Conservation (phyloP, 345 rosid species). For the Trapa bicornis region DNA sequence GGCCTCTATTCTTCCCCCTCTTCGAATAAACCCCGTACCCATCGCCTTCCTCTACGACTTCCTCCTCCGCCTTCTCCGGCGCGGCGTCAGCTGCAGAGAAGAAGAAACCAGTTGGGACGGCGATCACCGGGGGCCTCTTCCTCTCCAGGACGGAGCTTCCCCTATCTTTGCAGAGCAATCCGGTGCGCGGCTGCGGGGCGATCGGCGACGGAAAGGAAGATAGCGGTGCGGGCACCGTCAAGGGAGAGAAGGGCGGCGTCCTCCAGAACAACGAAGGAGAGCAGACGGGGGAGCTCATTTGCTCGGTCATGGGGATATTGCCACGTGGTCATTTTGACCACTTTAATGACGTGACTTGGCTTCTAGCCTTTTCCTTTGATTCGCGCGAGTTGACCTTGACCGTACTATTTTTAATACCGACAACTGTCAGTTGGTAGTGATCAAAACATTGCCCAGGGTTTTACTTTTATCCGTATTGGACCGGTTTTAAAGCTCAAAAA, state of each 20-base stretch:
- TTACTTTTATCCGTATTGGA: too few species aligned
- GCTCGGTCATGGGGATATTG: not conserved
- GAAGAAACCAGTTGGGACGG: slow-evolving; percentile 15
- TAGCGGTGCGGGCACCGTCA: slow-evolving; percentile 3
- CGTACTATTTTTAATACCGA: too few species aligned
- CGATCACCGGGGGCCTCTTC: slow-evolving; percentile 33
- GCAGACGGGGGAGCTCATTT: slow-evolving; percentile 23
- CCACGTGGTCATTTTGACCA: not conserved
- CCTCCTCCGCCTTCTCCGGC: slow-evolving; percentile 12
- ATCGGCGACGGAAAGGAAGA: slow-evolving; percentile 5
- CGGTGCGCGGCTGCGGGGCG: not conserved
- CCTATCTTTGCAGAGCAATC: not conserved
- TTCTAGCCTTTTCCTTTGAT: not conserved
- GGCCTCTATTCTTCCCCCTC: slow-evolving; percentile 27
- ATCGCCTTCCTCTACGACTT: slow-evolving; percentile 24
- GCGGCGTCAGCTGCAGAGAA: slow-evolving; percentile 6
- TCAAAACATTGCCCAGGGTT: too few species aligned
- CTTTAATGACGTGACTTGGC: not conserved
- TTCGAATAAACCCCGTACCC: slow-evolving; percentile 34
- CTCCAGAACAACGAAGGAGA: slow-evolving; percentile 22
- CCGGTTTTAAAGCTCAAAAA: too few species aligned
- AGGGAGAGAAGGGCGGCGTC: slow-evolving; percentile 7
- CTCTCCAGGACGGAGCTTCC: slow-evolving; percentile 16
- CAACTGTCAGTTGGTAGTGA: too few species aligned
- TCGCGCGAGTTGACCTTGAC: slow-evolving; percentile 6